A percentile compares a stretch with the other conserved stretches of the same genome.
Conservation (phyloP, 257 asterid species). For the Rehmannia glutinosa region DNA sequence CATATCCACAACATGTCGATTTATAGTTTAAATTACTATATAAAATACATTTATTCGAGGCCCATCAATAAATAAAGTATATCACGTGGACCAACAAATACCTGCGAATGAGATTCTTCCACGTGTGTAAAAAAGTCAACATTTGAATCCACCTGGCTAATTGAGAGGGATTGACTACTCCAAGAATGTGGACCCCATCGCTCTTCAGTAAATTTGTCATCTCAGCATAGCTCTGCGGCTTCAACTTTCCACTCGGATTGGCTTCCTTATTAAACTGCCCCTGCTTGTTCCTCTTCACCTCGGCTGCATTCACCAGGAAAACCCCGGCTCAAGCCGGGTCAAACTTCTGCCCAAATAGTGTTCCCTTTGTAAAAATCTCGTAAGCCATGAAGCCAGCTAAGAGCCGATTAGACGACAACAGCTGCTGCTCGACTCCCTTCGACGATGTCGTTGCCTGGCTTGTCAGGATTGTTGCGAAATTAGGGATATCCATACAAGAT, state of each 20-base stretch:
- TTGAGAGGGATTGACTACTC: conserved; percentile 62
- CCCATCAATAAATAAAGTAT: no score
- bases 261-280: conserved; percentile 8
- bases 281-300: conserved; percentile 26
- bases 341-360: conserved; percentile 50
- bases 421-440: conserved; percentile 17
- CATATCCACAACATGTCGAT: no score
- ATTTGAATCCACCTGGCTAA: conserved; percentile 60
- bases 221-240: conserved; percentile 44
- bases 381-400: conserved; percentile 69
- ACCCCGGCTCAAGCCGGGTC: no score
- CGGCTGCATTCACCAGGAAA: conserved; percentile 19
- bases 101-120: background rate
- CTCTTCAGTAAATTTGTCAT: conserved; percentile 48
- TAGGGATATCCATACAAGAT: background rate
- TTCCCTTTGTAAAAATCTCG: conserved; percentile 53
- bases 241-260: no score
- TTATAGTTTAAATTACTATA: no score
- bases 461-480: background rate
- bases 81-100: conserved; percentile 7
- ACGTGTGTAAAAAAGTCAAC: conserved; percentile 27
- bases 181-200: conserved; percentile 59
- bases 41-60: no score
- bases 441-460: conserved; percentile 17
- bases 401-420: no score